Base-by-base conservation (phyloP, 1,284 basidiomycete species). In the Ceratobasidium sp. region DNA sequence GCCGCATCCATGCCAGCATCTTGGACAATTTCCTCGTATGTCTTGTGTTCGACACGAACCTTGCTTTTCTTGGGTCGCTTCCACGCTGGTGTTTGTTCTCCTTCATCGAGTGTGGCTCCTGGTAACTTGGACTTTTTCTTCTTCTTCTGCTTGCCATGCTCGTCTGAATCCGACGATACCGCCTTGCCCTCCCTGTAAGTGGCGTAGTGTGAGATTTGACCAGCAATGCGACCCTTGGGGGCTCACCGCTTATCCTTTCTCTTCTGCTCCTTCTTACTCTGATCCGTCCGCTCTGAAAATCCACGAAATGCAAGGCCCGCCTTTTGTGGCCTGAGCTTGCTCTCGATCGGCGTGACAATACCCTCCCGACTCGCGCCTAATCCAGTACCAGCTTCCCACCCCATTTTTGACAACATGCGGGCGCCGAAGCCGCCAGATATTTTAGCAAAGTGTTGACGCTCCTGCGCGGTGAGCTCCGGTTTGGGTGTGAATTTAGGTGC, bases 21-120 rank as follows among this genome's bases (percentile, higher is more conserved):
- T 2, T 93, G 92, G 61, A 98, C 83, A 76, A 98, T 94, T 83
- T 99, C 90, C 83, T 99, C 97, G 82, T 98, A 98, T 0, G 95
- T 96, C 87, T 96, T 97, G 85, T 97, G 95, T 82, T 96, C 91
- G 34, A 96, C 86, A 83, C 90, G 94, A 37, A 89, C 90, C 85
- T 96, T 98, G 77, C 90, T 87, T 82, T 93, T 95, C 86, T 90
- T 94, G 22, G 94, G 91, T 79, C 89, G 91, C 85, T 92, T 95
- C 91, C 93, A 94, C 0, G 88, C 92, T 0, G 90, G 89, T 78
- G 87, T 86, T 78, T 90, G 90, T 80, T 90, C 86, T 71, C 89
- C 89, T 44, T 85, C 73, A 22, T 32, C 43, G 2, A 56, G 62
- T 6, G 44, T 52, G 8, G n/a, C 83, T 57, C 81, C 82, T 49